phyloP scores from a whole-genome alignment of 2,329 filamentous ascomycete species.

The Rhinocladiella mackenziei region DNA sequence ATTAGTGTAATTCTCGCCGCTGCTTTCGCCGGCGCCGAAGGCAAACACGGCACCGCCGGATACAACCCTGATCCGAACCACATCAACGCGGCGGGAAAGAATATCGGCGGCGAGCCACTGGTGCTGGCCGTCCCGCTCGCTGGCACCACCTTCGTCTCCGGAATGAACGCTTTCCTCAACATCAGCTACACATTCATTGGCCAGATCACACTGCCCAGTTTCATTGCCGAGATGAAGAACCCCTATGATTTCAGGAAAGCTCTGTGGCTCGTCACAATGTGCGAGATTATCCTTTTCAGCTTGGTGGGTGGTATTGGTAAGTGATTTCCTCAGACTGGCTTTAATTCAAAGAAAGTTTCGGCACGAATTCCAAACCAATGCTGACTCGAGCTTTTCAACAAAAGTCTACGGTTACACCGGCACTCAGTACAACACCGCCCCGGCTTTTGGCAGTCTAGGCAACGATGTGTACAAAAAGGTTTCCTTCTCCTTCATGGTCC shows the following conservation, averaged over 20 bases:
- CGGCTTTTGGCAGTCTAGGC: conserved; percentile 79
- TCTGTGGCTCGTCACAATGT: conserved; percentile 83
- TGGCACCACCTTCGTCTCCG: conserved; percentile 74
- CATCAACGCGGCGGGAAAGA: conserved; percentile 27
- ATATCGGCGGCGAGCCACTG: conserved; percentile 56
- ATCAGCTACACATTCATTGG: conserved; percentile 96
- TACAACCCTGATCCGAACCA: conserved; percentile 53
- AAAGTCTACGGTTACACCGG: conserved; percentile 61
- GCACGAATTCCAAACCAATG: neutral
- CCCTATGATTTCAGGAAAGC: conserved; percentile 86
- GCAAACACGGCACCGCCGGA: conserved; percentile 59
- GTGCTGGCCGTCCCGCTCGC: conserved; percentile 64
- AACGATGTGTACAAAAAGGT: conserved; percentile 76
- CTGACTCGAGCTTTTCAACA: neutral
- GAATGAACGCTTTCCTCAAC: conserved; percentile 86
- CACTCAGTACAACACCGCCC: conserved; percentile 80
- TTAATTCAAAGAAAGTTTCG: neutral
- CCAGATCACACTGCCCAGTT: conserved; percentile 87
- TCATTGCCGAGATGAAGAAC: conserved; percentile 89
- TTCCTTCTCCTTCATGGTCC: conserved; percentile 91
- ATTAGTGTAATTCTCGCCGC: conserved; percentile 79
- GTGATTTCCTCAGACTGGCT: neutral
- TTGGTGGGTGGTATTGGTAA: conserved; percentile 66
- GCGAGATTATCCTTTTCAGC: conserved; percentile 80
- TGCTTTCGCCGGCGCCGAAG: conserved; percentile 74